phyloP scores from a whole-genome alignment of 345 rosid species.

The Excoecaria agallocha region DNA sequence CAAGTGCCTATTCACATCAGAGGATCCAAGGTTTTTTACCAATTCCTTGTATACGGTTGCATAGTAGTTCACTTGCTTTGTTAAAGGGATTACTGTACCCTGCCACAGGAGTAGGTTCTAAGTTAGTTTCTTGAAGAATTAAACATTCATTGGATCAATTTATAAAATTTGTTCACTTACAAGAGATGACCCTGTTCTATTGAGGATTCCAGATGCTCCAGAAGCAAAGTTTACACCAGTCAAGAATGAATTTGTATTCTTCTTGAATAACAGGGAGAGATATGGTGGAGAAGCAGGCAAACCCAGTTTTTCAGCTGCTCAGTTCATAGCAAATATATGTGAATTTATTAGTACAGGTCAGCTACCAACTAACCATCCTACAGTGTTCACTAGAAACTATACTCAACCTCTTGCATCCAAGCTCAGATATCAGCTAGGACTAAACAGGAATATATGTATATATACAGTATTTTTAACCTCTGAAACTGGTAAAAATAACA shows the following conservation, averaged over 20 bases:
- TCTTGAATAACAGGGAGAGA: slow-evolving; percentile 32
- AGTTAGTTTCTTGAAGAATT: not conserved
- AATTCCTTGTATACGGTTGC: slow-evolving; percentile 5
- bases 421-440: no score
- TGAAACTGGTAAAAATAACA: no score
- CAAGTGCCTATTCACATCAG: slow-evolving; percentile 33
- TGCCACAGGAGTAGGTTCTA: not conserved
- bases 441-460: no score
- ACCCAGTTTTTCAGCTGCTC: slow-evolving; percentile 59
- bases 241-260: slow-evolving; percentile 22
- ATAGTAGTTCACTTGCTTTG: slow-evolving; percentile 16
- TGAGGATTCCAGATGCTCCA: slow-evolving; percentile 36
- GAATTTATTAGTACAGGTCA: no score
- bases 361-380: no score
- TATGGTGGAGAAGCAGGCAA: slow-evolving; percentile 60
- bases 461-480: no score
- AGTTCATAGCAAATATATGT: not conserved
- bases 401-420: no score
- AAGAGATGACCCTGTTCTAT: slow-evolving; percentile 17
- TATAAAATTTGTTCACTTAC: slow-evolving; percentile 7
- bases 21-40: slow-evolving; percentile 29
- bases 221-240: slow-evolving; percentile 67
- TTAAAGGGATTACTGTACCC: slow-evolving; percentile 27
- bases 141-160: not conserved
- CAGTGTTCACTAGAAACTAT: no score